Evolutionary conservation across 352 stramenopile genomes (phyloP), one percentile per base, ranked within the genome.

Genomic region (Phytophthora pluvialis): DNA sequence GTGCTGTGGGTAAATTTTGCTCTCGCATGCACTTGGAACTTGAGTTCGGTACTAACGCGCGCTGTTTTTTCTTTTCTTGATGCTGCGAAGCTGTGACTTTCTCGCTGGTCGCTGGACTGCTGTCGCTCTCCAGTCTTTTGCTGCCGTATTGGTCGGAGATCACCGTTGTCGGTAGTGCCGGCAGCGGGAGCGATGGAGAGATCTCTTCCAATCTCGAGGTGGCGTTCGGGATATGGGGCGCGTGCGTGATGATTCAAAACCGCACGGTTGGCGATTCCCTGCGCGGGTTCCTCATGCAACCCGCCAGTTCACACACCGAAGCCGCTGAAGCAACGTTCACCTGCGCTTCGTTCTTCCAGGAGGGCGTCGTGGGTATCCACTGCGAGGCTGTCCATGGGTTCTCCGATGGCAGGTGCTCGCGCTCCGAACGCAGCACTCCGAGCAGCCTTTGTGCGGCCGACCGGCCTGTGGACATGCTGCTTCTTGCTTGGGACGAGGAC

Each of bases 61-160:
- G n/a, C n/a, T n/a, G n/a, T n/a, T n/a, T n/a, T n/a, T n/a, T 5
- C 18, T 47, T 6, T 29, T 28, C 29, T 11, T 36, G 28, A 21
- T n/a, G 28, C n/a, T 33, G 44, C 48, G 11, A 38, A 90, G 81
- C 74, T 40, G 64, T 83, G 25, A 43, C 31, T 8, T 78, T 64
- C 28, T 76, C 75, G 3, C 11, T 82, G 38, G 10, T 67, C 21
- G 76, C 78, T 43, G 68, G 64, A 6, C 29, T 75, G 13, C 36
- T 86, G 33, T 76, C 72, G 3, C 50, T 74, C 18, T 50, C 78
- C 7, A 75, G 69, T 11, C 67, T 90, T 12, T 42, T 86, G 9
- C 46, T 90, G 25, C 81, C 81, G 6, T 90, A 83, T 52, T 90
- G 81, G 81, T 85, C 76, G 21, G 73, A 70, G 45, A 70, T 78